Percentiles rank a stretch among this genome's conserved stretches.
Conservation (phyloP, 2,329 filamentous ascomycete genomes). For the Calonectria montana region DNA sequence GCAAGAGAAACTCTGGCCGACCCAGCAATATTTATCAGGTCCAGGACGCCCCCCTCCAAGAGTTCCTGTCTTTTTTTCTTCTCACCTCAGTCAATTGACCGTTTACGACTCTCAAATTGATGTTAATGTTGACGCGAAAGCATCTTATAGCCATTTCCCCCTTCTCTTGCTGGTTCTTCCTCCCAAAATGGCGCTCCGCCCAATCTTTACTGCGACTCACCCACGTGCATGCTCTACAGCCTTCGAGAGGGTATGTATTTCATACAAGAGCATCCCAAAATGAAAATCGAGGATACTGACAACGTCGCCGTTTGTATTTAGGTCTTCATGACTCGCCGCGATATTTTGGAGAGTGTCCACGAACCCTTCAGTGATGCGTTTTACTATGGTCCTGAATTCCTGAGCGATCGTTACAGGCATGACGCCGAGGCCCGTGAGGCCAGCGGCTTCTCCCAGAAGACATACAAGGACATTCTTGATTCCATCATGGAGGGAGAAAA, state of each 20-base stretch:
- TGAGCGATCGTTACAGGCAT: constrained; percentile 81
- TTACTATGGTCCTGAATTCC: constrained; percentile 92
- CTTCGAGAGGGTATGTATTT: constrained; percentile 83
- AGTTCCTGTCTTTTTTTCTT: constrained; percentile 10
- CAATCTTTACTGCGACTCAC: constrained; percentile 94
- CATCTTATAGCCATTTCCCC: constrained; percentile 43
- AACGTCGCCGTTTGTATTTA: constrained; percentile 47
- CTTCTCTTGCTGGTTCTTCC: constrained; percentile 44
- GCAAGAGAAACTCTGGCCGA: constrained; percentile 23
- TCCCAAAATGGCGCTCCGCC: constrained; percentile 70
- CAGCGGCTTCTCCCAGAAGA: constrained; percentile 76
- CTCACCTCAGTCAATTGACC: constrained; percentile 27
- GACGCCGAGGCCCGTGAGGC: constrained; percentile 67
- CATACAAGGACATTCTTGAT: constrained; percentile 82
- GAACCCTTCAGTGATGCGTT: constrained; percentile 98
- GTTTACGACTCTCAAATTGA: constrained; percentile 5
- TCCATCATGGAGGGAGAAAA: constrained; percentile 77
- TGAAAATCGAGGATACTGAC: background rate
- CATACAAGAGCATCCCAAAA: background rate
- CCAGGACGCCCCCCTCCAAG: constrained; percentile 25
- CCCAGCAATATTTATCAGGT: constrained; percentile 33
- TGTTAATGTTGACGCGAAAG: constrained; percentile 42
- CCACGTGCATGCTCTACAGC: constrained; percentile 96
- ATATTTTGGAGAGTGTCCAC: constrained; percentile 85
- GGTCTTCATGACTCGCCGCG: constrained; percentile 96